Conservation (phyloP, 2,329 filamentous ascomycete species). For the Teratosphaeria gauchensis region DNA sequence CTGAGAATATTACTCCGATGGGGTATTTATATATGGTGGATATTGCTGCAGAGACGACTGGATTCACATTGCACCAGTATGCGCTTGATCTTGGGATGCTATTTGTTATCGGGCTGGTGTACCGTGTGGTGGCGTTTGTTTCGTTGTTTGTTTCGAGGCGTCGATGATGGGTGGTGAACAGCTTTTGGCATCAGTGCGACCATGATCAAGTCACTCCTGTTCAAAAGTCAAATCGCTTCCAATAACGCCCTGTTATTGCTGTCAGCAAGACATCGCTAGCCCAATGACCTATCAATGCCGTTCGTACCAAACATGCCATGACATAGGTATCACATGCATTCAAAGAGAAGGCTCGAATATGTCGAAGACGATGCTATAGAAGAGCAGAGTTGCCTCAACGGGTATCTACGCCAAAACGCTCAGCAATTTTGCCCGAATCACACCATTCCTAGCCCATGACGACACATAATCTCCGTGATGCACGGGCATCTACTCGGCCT, state of each 20-base stretch:
- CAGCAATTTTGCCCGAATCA: background rate
- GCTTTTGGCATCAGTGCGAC: background rate
- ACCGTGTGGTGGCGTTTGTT: constrained; percentile 19
- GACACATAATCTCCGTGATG: too few species aligned
- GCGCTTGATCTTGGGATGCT: constrained; percentile 32
- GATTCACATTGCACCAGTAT: constrained; percentile 39
- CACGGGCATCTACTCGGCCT: too few species aligned
- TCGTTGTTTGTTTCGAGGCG: constrained; percentile 4
- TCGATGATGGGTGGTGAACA: background rate
- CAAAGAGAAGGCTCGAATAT: too few species aligned
- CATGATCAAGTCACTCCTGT: too few species aligned
- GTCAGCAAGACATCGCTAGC: background rate
- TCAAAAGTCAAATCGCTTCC: too few species aligned
- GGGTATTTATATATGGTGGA: constrained; percentile 44
- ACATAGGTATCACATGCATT: too few species aligned
- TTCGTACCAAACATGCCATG: too few species aligned
- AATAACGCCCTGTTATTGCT: background rate
- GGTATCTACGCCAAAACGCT: background rate
- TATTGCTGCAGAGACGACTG: constrained; percentile 33
- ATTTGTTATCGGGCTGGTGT: constrained; percentile 18
- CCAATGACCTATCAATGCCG: too few species aligned
- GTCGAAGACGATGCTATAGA: too few species aligned
- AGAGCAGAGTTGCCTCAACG: background rate
- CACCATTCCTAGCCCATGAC: too few species aligned
- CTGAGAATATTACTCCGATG: constrained; percentile 41